Evolutionary conservation across 345 rosid genomes (phyloP), one percentile per base, ranked within the genome.

Genomic region (Eucalyptus curtisii): DNA sequence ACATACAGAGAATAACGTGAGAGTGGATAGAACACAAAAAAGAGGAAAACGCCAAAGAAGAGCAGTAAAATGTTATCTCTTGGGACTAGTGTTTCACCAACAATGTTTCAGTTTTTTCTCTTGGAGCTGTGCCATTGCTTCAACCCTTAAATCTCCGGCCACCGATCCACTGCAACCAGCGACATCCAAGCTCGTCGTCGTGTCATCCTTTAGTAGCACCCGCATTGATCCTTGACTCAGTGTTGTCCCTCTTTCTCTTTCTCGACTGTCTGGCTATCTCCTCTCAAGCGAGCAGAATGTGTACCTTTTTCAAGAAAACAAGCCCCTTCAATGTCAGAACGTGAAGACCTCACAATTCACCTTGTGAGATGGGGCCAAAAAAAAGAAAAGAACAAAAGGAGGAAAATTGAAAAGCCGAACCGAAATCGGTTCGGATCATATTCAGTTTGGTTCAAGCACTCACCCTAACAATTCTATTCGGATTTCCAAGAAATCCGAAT

Each of bases 341-440:
- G 61, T 55, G 61, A 10, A 10, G 6, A 24, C 61, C 61, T 55
- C 61, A 55, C 4, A 7, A 19, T 19, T 52, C 3, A 52, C 30
- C 30, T 55, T 55, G 61, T 55, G 61, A 22, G 3, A 55, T 55
- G 61, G 61, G 61, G 61, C 61, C 24, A 52, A 49, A 13, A 49
- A 49, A 6, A 15, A 50, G 3, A 50, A 50, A 3, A 1, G 2
- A 0, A 24, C 1, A 24, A 55, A 55, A 24, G 30, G 61, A 24
- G 30, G 61, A 55, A 55, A 22, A 55, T 24, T 0, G 12, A 55
- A 24, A 55, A 55, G 4, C 0, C 1, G 0, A 24, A 0, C 27
- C 6, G 1, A 55, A 3, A 3, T 52, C 2, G 0, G 10, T 52
- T 52, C 1, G 10, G 57, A 52, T 52, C 57, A 52, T 2, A 19